Evolutionary conservation across 2,329 filamentous ascomycete species (phyloP), one percentile per base, ranked within the genome.

Genomic region (Aspergillus vadensis): DNA sequence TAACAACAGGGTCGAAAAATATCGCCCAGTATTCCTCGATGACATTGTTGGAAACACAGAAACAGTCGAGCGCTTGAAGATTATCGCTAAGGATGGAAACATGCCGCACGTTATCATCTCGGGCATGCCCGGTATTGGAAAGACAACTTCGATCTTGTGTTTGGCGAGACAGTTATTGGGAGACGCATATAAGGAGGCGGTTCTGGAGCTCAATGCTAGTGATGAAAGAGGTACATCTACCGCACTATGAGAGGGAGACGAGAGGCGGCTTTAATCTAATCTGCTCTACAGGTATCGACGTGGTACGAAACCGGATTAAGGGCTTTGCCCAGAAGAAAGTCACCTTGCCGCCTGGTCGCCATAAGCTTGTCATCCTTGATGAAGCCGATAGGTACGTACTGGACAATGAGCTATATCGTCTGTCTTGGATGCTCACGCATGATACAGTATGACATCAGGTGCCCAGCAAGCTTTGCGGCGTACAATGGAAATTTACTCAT

Each of bases 101-200:
- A 97, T 99, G 93, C 95, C 95, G 2, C 95, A 99, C 79, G 87
- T 99, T 72, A 98, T 99, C 78, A 98, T 99, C 72, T 97, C 92
- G n/a, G 95, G 95, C 62, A 98, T 97, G 92, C 95, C 95, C 19
- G 95, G 95, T 73, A 99, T 98, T 72, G 95, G 95, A 77, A 99
- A 99, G 82, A 99, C 95, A 4, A 98, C 95, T 0, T 97, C 92
- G 58, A 89, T 99, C 58, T 82, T 98, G 63, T 98, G 95, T 74
- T 86, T 99, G 50, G 95, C 95, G 17, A 86, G 94, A 61, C 94
- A 98, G 75, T 80, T 99, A 62, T 83, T 99, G 2, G 95, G 95
- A 8, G 91, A 96, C 72, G 85, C 91, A 30, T 99, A 98, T 83
- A 98, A 97, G 78, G 95, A 99, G 81, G 95, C 95, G 0, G 95